Base-by-base conservation (phyloP, 345 rosid genomes). In the Adansonia digitata region DNA sequence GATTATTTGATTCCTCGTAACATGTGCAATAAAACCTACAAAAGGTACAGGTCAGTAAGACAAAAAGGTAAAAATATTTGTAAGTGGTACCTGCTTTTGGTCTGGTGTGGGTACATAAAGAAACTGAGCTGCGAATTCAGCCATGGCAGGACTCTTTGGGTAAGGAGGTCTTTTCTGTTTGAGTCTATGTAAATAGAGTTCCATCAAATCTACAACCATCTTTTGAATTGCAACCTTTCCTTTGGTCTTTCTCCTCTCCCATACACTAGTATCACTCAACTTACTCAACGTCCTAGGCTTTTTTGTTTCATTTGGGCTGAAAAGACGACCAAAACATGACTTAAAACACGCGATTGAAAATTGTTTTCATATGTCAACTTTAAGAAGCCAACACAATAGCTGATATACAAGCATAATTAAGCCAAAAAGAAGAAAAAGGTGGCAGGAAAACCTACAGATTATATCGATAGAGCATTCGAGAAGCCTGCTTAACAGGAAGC, bases 151-250 rank as follows among this genome's bases (percentile, higher is more conserved):
- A 74, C 73, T 84, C 80, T 88, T 90, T 7, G 97, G 92, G 79
- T 90, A 90, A 45, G 97, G 94, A 61, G 86, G 85, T 76, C 98
- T 85, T 81, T 78, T 92, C 82, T 92, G 98, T 85, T 87, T 86
- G 75, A 94, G 86, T 81, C 98, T 88, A 71, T 92, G 94, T 73
- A 94, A 84, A 84, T 94, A 94, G 27, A 94, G 84, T 86, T 94
- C 98, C 98, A 92, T 92, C 80, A 94, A 85, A 86, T 92, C 97
- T 71, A 94, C 97, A 66, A 92, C 97, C 98, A 94, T 94, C 82
- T 91, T 94, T 85, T 94, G 98, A 72, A 94, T 91, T 0, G 97
- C 97, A 74, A 94, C 92, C 83, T 88, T 94, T 39, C 98, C 97
- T 81, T 94, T 94, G 13, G 89, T 90, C 91, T 94, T 94, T 82